Evolutionary conservation across 768 basidiomycete genomes (phyloP), one percentile per base, ranked within the genome.

Genomic region (Omphalotus guepiniiformis): DNA sequence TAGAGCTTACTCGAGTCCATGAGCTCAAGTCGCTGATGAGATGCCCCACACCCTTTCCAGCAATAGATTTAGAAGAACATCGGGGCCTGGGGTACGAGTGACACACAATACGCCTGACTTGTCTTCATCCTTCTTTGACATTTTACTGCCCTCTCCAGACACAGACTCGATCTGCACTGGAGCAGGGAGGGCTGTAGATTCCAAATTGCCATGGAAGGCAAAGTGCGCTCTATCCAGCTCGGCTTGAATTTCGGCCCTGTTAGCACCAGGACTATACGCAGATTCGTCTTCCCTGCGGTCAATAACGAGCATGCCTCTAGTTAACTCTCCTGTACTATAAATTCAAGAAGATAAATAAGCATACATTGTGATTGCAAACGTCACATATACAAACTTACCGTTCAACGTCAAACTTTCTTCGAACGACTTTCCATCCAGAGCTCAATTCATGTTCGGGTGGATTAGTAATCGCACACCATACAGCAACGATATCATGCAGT

Each of bases 401-500:
- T 64, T 90, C 87, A 28, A 89, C 74, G 40, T 83, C 77, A 58
- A 90, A 88, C 26, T 71, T 65, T 45, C 83, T 70, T 50, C 58
- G 67, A 23, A 58, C 56, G 13, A 71, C 69, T 42, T 61, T 59
- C 90, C 92, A 95, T 15, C 83, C 82, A 47, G 56, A 36, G 46
- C 48, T 57, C 39, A 56, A 47, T 28, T 63, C 69, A 16, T 56
- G 51, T 35, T 67, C 63, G 6, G 80, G 83, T 15, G 85, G 83
- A 49, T 85, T 82, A 48, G 75, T 74, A 13, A 90, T 79, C 2
- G 90, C 88, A 62, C 84, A 92, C 89, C 91, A 95, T 13, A 95
- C 76, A 2, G 90, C 88, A 9, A 83, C 82, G 37, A 93, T 86
- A 56, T 97, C 93, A 57, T 97, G 93, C 47, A 94, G 74, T 66